Percentiles rank a stretch among this genome's conserved stretches.
Conservation (phyloP, 2,329 filamentous ascomycete genomes). For the Hypoxylon sp. region DNA sequence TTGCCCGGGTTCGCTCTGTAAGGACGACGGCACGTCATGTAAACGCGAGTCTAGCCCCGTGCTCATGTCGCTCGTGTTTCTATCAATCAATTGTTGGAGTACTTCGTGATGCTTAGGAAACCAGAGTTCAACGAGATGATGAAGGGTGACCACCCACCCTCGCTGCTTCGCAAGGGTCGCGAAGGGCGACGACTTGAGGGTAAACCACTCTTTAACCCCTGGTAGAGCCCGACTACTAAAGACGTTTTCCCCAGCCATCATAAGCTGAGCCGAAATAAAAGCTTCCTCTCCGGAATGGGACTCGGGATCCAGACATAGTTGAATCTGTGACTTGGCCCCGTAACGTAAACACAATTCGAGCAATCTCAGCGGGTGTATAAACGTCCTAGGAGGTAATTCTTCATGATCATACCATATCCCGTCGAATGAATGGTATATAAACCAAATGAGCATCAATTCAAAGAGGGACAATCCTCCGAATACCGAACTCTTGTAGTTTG, state of each 20-base stretch:
- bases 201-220: background rate
- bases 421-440: conserved; percentile 1
- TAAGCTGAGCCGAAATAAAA: background rate
- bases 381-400: background rate
- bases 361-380: conserved; percentile 10
- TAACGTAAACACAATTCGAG: conserved; percentile 25
- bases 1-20: background rate
- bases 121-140: conserved; percentile 32
- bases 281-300: background rate
- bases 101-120: conserved; percentile 23
- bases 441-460: conserved; percentile 14
- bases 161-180: conserved; percentile 15
- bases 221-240: background rate
- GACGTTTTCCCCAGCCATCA: background rate
- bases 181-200: conserved; percentile 8
- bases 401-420: background rate
- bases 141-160: conserved; percentile 17
- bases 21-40: background rate
- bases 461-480: background rate
- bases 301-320: conserved; percentile 4
- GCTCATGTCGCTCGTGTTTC: background rate
- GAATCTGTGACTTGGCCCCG: conserved; percentile 16
- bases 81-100: conserved; percentile 18
- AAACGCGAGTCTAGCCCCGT: background rate
- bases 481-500: conserved; percentile 9